phyloP scores from a whole-genome alignment of 2,329 filamentous ascomycete genomes.

The Fusarium nisikadoi region DNA sequence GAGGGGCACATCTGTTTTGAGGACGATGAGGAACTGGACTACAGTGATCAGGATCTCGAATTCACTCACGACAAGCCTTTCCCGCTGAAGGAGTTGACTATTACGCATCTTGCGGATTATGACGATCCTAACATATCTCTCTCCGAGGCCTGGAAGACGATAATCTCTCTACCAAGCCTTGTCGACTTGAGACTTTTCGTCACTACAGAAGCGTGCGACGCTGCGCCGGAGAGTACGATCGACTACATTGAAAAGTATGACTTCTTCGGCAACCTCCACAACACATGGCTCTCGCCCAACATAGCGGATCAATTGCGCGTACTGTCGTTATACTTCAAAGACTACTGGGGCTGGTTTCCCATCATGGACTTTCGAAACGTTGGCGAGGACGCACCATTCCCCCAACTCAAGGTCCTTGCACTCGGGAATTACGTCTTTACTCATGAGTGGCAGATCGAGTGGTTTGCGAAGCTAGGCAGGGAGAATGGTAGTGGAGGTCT shows the following conservation, averaged over 20 bases:
- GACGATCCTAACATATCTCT: not conserved
- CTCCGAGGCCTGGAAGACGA: conserved; percentile 14
- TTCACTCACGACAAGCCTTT: not conserved
- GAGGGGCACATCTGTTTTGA: not conserved
- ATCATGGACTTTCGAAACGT: conserved; percentile 48
- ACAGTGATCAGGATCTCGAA: not conserved
- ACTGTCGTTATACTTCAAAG: conserved; percentile 52
- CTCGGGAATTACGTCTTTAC: conserved; percentile 56
- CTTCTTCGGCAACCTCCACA: conserved; percentile 33
- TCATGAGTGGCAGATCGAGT: conserved; percentile 58
- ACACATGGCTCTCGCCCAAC: conserved; percentile 33
- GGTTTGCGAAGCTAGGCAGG: conserved; percentile 53
- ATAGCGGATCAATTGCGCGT: conserved; percentile 44
- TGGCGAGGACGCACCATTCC: conserved; percentile 42
- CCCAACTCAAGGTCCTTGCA: conserved; percentile 52
- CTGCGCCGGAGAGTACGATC: not conserved
- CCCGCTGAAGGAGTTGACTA: conserved; percentile 6
- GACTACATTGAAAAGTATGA: conserved; percentile 22
- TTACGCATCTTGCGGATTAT: conserved; percentile 28
- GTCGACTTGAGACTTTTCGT: conserved; percentile 15
- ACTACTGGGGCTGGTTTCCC: conserved; percentile 55
- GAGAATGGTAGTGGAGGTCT: conserved; percentile 40
- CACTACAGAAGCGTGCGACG: not conserved
- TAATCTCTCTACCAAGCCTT: not conserved
- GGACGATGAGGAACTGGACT: not conserved